Evolutionary conservation across 768 basidiomycete species (phyloP), one percentile per base, ranked within the genome.

Genomic region (Agrocybe chaxingu): DNA sequence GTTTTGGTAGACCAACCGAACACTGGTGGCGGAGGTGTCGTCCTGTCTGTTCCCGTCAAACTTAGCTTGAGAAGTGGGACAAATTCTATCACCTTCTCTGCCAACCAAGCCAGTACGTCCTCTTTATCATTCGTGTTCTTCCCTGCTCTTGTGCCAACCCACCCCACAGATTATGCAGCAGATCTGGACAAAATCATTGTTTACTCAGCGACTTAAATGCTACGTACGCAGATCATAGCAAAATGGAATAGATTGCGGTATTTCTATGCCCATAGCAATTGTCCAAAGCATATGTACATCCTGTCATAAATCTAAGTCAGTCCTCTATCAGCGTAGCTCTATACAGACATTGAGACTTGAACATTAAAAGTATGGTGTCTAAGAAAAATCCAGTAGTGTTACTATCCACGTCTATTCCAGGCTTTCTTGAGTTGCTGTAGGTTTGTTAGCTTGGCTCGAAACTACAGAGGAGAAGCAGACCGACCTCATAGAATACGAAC

Each of bases 401-500:
- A 50, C 45, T 51, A 58, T 72, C 85, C 86, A 89, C 11, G 73
- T 70, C 53, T 73, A 75, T 59, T 72, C 85, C 86, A 89, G 9
- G 73, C 70, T 53, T 73, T 75, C 68, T 87, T 90, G 32, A 89
- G 66, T 88, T 88, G 86, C 87, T 89, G 55, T 45, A 35, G 37
- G 38, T 18, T 30, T 12, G 40, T 41, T 33, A 33, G 52, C 54
- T 30, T 52, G 54, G 35, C 10, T 46, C 34, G 40, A 4, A 1
- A 12, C 39, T 36, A 29, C 33, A 39, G 9, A 13, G 3, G 24
- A 31, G 0, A 29, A 51, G 19, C 31, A 37, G 11, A 48, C 72
- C 43, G 56, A 87, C 89, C 73, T 92, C 90, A 55, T 86, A 85
- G 68, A 91, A 90, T 42, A 92, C 84, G 66, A 91, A 93, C 69